These are phyloP conservation scores for Epichloe gansuensis DNA, from an alignment of 2,329 filamentous ascomycete species.

Conservation along the genomic window DNA sequence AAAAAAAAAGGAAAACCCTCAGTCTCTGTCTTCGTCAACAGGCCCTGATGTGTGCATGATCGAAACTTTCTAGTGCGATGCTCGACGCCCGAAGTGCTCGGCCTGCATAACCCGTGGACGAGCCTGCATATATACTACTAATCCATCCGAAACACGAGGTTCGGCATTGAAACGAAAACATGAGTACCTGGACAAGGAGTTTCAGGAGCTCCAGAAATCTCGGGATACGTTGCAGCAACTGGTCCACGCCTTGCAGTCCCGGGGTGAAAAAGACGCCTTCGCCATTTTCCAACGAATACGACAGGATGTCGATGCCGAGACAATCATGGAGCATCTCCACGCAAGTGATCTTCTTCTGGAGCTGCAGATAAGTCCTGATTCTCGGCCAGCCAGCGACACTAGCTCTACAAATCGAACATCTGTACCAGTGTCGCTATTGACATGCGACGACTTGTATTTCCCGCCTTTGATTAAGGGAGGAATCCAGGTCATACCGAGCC, in stretches of 20 bases:
- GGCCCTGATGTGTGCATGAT: not conserved
- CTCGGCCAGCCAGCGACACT: not conserved
- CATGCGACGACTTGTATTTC: not conserved
- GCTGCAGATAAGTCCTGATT: not conserved
- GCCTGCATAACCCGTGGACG: not conserved
- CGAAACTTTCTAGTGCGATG: not conserved
- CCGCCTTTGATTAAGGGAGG: not conserved
- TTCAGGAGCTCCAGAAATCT: not conserved
- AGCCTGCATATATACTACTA: not conserved
- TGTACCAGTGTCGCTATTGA: not conserved
- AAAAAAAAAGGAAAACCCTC: not conserved
- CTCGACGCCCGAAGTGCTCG: not conserved
- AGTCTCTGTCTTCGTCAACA: not conserved
- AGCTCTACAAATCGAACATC: not conserved
- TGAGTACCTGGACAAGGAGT: not conserved
- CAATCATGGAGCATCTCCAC: not conserved
- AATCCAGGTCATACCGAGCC: not conserved
- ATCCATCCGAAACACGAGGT: not conserved
- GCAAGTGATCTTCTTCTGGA: slow-evolving; percentile 1
- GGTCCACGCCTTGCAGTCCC: not conserved
- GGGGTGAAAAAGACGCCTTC: not conserved
- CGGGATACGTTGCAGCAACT: not conserved
- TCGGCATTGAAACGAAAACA: not conserved
- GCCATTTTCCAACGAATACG: not conserved
- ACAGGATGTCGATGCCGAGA: not conserved